Base-by-base conservation (phyloP, 2,329 filamentous ascomycete species). In the Talaromyces piceae region DNA sequence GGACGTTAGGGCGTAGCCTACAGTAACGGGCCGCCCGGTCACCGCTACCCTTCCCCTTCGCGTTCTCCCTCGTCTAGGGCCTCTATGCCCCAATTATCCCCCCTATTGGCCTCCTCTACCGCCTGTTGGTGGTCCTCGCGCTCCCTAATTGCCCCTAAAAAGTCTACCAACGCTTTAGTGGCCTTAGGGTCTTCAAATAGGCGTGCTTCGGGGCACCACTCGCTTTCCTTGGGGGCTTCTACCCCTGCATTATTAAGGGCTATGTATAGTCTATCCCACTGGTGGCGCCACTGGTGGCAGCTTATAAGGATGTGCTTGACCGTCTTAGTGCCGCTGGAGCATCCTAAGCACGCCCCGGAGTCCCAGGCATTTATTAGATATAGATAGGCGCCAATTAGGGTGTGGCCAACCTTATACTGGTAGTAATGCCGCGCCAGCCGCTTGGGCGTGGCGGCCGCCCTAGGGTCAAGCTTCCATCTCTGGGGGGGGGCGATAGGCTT, bases 331-430 rank as follows among this genome's bases (percentile, higher is more conserved):
- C 6, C 18, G 3, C 5, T 33, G 8, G 25, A n/a, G 12, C 25
- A 51, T 11, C 28, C 12, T 18, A n/a, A 22, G 12, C 33, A 51
- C 8, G 3, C 31, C 5, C 8, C n/a, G 3, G 6, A 47, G 43
- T 51, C 49, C 18, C 13, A 23, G 13, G 25, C 22, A 12, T 45
- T 18, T n/a, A 47, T 52, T 23, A 6, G 25, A 9, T 47, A 23
- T 16, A 52, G 7, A 27, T 47, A 52, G 20, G 30, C 20, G 9
- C 37, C 44, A n/a, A 52, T 47, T 20, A 30, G 16, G 5, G 22
- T 31, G 13, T 51, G 28, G 3, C 43, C 20, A 13, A 31, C 47
- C 7, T 51, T 50, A 9, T 45, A 41, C 12, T 45, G 26, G n/a
- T 50, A 50, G 6, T 45, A 50, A 2, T 20, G 41, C 20, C 41